Evolutionary conservation across 495 filamentous ascomycete species (phyloP).

Genomic region (Stereocaulon alpinum): DNA sequence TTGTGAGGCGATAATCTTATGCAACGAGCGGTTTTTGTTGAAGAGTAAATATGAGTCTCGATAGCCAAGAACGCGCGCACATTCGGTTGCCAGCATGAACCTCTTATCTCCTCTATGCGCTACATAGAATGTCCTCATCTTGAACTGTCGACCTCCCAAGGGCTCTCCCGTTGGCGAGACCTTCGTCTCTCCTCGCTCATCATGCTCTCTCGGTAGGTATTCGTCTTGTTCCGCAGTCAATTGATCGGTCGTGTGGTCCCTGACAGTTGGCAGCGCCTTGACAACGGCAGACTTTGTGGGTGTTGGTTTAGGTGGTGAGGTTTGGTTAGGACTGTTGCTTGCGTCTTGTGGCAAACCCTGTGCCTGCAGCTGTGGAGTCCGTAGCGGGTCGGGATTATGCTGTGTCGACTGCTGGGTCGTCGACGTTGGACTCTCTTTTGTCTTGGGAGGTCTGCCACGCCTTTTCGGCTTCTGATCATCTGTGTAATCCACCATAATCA

Average conservation of each 20-base stretch:
- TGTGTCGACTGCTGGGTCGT: constrained; percentile 39
- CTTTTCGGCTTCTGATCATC: constrained; percentile 75
- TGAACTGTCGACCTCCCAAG: constrained; percentile 74
- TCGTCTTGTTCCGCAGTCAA: constrained; percentile 87
- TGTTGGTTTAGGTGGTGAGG: constrained; percentile 80
- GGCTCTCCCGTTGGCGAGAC: constrained; percentile 73
- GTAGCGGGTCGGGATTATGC: constrained; percentile 43
- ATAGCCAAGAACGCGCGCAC: constrained; percentile 87
- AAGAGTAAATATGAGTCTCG: constrained; percentile 96
- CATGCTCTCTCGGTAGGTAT: constrained; percentile 87
- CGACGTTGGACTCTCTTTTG: constrained; percentile 44
- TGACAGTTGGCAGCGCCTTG: constrained; percentile 90
- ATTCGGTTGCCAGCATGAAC: constrained; percentile 98
- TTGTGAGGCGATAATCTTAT: constrained; percentile 97
- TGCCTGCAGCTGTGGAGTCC: constrained; percentile 71
- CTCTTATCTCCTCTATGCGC: constrained; percentile 83
- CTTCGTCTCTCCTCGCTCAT: constrained; percentile 88
- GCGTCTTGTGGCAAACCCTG: constrained; percentile 52
- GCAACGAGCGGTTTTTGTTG: constrained; percentile 96
- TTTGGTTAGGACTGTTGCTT: constrained; percentile 50
- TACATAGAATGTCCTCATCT: constrained; percentile 87
- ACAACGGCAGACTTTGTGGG: constrained; percentile 65
- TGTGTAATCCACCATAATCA: constrained; percentile 21
- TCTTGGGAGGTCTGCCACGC: constrained; percentile 74
- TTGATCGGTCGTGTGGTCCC: constrained; percentile 96